A percentile compares a stretch with the other conserved stretches of the same genome.
These are phyloP conservation scores for Pleurotus sapidus DNA, from an alignment of 768 basidiomycete species.

Conservation along the genomic window DNA sequence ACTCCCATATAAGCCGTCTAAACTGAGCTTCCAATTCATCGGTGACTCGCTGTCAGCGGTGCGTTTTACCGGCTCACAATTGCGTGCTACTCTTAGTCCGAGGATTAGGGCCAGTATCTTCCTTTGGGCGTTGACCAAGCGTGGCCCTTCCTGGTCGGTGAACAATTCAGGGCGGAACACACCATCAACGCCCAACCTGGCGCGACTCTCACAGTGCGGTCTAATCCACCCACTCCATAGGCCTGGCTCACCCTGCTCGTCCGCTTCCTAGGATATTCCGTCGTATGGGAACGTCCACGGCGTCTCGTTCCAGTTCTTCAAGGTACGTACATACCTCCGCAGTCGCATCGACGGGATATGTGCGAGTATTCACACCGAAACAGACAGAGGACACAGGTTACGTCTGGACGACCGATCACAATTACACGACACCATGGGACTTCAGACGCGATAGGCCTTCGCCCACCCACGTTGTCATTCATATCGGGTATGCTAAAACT, in stretches of 20 bases:
- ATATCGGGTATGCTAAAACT: slow-evolving; percentile 42
- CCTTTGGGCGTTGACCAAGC: slow-evolving; percentile 52
- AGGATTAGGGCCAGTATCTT: slow-evolving; percentile 49
- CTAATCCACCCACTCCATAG: not conserved
- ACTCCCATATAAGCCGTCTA: slow-evolving; percentile 41
- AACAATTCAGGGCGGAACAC: slow-evolving; percentile 51
- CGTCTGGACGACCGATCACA: slow-evolving; percentile 52
- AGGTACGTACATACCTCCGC: slow-evolving; percentile 18
- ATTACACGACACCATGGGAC: slow-evolving; percentile 59
- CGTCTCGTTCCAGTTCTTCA: slow-evolving; percentile 49
- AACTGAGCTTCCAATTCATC: slow-evolving; percentile 51
- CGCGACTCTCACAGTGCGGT: slow-evolving; percentile 41
- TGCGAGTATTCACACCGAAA: too few relatives aligned
- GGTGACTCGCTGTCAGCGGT: slow-evolving; percentile 59
- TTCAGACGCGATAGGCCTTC: slow-evolving; percentile 44
- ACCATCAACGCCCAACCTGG: slow-evolving; percentile 53
- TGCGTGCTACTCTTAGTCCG: not conserved
- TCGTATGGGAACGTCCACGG: slow-evolving; percentile 55
- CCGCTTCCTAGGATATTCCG: slow-evolving; percentile 38
- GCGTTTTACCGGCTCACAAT: slow-evolving; percentile 11
- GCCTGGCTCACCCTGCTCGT: too few relatives aligned
- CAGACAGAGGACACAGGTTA: slow-evolving; percentile 59
- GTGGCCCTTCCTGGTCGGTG: slow-evolving; percentile 52
- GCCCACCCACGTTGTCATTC: slow-evolving; percentile 53
- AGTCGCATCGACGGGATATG: too few relatives aligned